Conservation (phyloP, 192 early-diverging fungal genomes). For the Coemansia pectinata region DNA sequence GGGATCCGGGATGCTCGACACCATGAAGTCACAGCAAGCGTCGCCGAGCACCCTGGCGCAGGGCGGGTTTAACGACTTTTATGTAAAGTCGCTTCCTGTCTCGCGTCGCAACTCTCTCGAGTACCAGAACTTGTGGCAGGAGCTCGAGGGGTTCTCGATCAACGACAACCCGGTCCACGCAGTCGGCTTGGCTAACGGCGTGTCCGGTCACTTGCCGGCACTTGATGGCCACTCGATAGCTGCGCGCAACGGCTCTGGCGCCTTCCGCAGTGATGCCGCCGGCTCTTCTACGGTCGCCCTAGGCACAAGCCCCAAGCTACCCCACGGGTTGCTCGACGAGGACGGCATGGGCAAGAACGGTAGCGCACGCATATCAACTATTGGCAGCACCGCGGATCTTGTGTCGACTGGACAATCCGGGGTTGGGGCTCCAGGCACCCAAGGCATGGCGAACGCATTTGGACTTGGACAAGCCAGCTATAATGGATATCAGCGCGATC, state of each 20-base stretch:
- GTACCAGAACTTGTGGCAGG: conserved; percentile 55
- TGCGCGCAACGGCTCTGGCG: conserved; percentile 36
- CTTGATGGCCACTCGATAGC: conserved; percentile 37
- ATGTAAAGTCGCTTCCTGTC: conserved; percentile 63
- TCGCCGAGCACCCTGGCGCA: conserved; percentile 41
- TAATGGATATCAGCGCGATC: not conserved
- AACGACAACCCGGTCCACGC: conserved; percentile 23
- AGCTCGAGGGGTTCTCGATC: conserved; percentile 49
- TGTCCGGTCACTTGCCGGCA: conserved; percentile 13
- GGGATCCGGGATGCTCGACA: conserved; percentile 40
- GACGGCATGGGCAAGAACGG: conserved; percentile 21
- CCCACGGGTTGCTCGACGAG: conserved; percentile 51
- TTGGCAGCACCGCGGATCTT: conserved; percentile 20
- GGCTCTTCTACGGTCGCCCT: conserved; percentile 8
- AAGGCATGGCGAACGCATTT: not conserved
- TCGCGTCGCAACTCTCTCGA: conserved; percentile 75
- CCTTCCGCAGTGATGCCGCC: conserved; percentile 27
- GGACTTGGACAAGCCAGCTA: not conserved
- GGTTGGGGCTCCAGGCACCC: not conserved
- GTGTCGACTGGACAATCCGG: not conserved
- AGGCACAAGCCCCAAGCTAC: conserved; percentile 53
- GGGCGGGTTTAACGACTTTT: conserved; percentile 37
- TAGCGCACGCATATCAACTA: conserved; percentile 1
- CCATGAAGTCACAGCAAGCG: conserved; percentile 52
- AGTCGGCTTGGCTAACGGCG: not conserved